Evolutionary conservation across 2,329 filamentous ascomycete species (phyloP).

Genomic region (Phaeomoniella chlamydospora): DNA sequence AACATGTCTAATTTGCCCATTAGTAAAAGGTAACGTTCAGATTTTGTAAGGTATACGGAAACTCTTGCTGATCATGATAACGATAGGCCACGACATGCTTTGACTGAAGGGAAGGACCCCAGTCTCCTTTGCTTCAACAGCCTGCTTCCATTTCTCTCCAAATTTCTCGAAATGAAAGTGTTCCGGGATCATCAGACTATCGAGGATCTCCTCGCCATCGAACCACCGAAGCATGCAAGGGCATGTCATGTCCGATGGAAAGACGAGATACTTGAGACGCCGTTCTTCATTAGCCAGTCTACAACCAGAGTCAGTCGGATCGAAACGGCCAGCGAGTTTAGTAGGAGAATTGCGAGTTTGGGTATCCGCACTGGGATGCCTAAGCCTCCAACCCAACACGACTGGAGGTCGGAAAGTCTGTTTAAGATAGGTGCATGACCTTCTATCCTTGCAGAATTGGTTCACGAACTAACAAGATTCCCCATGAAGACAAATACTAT

Average conservation of each 20-base stretch:
- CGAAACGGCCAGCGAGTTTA: background rate
- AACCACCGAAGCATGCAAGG: background rate
- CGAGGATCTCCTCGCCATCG: background rate
- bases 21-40: background rate
- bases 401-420: slow-evolving; percentile 1
- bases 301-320: background rate
- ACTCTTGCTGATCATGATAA: background rate
- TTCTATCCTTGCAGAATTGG: background rate
- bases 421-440: background rate
- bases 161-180: background rate
- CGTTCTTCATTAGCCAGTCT: background rate
- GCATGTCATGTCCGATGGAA: background rate
- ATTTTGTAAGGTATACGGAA: background rate
- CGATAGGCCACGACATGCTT: background rate
- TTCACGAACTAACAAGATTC: background rate
- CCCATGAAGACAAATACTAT: background rate
- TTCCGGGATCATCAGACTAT: slow-evolving; percentile 1
- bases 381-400: background rate
- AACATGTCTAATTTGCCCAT: background rate
- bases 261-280: background rate
- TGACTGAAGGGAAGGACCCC: background rate
- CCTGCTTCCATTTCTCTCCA: background rate
- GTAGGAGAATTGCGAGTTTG: background rate
- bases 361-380: background rate
- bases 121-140: background rate